phyloP scores from a whole-genome alignment of 345 rosid species.

The Salix viminalis region DNA sequence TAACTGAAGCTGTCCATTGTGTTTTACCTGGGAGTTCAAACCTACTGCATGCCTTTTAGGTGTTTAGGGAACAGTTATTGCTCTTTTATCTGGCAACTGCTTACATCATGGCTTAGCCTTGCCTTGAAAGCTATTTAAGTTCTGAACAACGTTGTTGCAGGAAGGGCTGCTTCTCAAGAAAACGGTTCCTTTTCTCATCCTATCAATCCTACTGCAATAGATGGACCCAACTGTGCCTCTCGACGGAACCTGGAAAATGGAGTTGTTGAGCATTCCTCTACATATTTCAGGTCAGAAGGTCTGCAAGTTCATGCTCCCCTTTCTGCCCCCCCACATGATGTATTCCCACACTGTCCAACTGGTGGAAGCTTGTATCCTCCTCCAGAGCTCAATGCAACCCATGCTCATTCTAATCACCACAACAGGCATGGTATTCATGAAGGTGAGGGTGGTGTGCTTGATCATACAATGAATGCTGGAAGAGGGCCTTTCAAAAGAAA shows the following conservation, averaged over 20 bases:
- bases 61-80: background rate
- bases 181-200: constrained; percentile 19
- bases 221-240: constrained; percentile 13
- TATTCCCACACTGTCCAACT: constrained; percentile 14
- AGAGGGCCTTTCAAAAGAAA: constrained; percentile 28
- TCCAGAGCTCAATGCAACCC: constrained; percentile 18
- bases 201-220: constrained; percentile 2
- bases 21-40: background rate
- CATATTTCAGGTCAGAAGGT: constrained; percentile 16
- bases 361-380: constrained; percentile 12
- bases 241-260: constrained; percentile 11
- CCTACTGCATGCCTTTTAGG: background rate
- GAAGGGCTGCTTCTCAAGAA: constrained; percentile 21
- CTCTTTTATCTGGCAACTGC: background rate
- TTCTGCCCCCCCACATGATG: constrained; percentile 13
- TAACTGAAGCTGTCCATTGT: background rate
- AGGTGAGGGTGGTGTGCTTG: constrained; percentile 16
- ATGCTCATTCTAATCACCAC: constrained; percentile 6
- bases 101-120: background rate
- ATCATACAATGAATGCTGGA: constrained; percentile 7
- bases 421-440: constrained; percentile 8
- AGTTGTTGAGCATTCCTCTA: constrained; percentile 13
- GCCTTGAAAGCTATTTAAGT: background rate
- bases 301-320: background rate
- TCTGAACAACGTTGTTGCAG: constrained; percentile 14